Evolutionary conservation across 768 basidiomycete species (phyloP), one percentile per base, ranked within the genome.

Genomic region (Suillus subalutaceus): DNA sequence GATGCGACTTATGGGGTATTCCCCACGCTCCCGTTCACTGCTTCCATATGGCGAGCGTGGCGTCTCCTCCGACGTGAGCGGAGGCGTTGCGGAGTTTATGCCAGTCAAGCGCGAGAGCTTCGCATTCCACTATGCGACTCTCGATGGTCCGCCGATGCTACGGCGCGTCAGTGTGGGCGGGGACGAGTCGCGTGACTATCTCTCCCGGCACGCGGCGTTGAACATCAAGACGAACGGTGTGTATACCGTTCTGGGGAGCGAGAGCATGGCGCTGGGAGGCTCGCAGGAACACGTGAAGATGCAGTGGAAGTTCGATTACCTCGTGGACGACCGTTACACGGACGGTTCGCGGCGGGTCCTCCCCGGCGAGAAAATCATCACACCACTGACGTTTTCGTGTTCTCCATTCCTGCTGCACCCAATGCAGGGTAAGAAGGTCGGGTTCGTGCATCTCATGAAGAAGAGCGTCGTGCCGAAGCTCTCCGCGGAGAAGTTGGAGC

Each of bases 281-380:
- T 69, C 71, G 30, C 63, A 59, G 59, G 77, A 76, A 5, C 75
- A 78, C 38, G 73, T 74, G 26, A 86, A 83, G 65, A 77, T 92
- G 20, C 78, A 79, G 30, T 95, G 94, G 94, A 86, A 86, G 64
- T 90, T 96, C 68, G 90, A 92, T 64, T 96, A 96, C 73, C 72
- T 88, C 40, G 90, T 96, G 12, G 85, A 86, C 48, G 88, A 92
- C 68, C 82, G 86, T 40, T 76, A 80, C 63, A 77, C 78, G 30
- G 81, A 85, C 30, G 74, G 74, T 8, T 79, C 81, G 5, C 85
- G 85, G 30, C 83, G 80, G 65, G 71, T 79, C 20, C 72, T 77
- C n/a, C 79, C 83, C 7, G 91, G 90, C 18, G 94, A 94, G 77
- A 92, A 90, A 79, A 81, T 80, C 2, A 72, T 93, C 64, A 90